Percentiles rank a stretch among this genome's conserved stretches.
These are phyloP conservation scores for Podospora pseudocomata DNA, from an alignment of 495 filamentous ascomycete species.

Conservation along the genomic window DNA sequence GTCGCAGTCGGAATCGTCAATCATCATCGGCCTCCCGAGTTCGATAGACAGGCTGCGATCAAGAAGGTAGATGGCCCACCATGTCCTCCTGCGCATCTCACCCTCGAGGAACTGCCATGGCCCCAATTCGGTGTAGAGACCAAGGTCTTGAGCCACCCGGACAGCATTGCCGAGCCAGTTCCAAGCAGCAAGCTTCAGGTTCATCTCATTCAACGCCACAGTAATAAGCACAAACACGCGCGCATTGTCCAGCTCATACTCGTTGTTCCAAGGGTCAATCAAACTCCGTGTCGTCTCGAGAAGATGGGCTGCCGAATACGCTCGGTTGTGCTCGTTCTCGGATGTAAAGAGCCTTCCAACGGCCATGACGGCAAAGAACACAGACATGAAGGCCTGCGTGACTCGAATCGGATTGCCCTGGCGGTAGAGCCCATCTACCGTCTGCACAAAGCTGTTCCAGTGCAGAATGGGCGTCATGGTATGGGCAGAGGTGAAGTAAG, in stretches of 20 bases:
- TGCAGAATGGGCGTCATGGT: slow-evolving; percentile 79
- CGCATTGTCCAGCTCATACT: slow-evolving; percentile 75
- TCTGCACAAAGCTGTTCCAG: slow-evolving; percentile 76
- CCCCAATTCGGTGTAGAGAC: slow-evolving; percentile 72
- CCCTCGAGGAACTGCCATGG: slow-evolving; percentile 71
- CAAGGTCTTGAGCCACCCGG: slow-evolving; percentile 81
- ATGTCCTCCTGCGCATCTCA: slow-evolving; percentile 86
- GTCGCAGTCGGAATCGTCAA: slow-evolving; percentile 89
- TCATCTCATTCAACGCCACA: slow-evolving; percentile 81
- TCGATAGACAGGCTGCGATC: slow-evolving; percentile 82
- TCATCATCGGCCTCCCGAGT: slow-evolving; percentile 74
- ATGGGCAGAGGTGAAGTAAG: slow-evolving; percentile 76
- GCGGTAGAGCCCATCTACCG: slow-evolving; percentile 75
- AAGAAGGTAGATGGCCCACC: slow-evolving; percentile 93
- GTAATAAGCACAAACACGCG: slow-evolving; percentile 68
- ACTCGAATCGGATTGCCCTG: slow-evolving; percentile 59
- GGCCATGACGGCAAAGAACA: slow-evolving; percentile 82
- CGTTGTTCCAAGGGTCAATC: slow-evolving; percentile 80
- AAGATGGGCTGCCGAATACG: slow-evolving; percentile 64
- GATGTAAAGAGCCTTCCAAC: slow-evolving; percentile 74
- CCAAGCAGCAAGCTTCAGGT: slow-evolving; percentile 85
- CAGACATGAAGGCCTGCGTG: slow-evolving; percentile 71
- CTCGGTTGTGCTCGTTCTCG: slow-evolving; percentile 50
- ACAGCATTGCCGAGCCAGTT: slow-evolving; percentile 85
- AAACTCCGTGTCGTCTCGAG: slow-evolving; percentile 65